These are phyloP conservation scores for Phytophthora tentaculata DNA, from an alignment of 352 stramenopile genomes.

Conservation along the genomic window DNA sequence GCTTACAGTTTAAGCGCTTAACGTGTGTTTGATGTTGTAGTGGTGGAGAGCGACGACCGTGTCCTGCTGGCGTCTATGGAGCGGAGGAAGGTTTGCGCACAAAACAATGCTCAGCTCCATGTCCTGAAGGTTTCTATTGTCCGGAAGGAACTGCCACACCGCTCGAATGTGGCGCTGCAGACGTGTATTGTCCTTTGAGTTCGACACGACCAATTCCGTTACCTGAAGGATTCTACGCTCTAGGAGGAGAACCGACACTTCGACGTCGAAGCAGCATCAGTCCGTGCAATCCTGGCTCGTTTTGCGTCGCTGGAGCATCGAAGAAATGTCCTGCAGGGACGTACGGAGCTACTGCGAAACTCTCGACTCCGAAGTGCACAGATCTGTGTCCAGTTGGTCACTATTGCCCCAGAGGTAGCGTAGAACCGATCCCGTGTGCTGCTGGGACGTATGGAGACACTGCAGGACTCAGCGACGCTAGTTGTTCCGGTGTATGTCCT, in stretches of 20 bases:
- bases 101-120: constrained; percentile 56
- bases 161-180: constrained; percentile 47
- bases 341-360: constrained; percentile 42
- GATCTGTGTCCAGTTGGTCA: constrained; percentile 59
- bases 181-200: constrained; percentile 69
- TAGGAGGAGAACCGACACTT: constrained; percentile 30
- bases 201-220: constrained; percentile 38
- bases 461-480: constrained; percentile 39
- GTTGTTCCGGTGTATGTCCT: constrained; percentile 66
- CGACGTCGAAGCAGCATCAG: constrained; percentile 32
- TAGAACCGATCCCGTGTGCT: constrained; percentile 43
- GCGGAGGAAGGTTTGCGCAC: constrained; percentile 42
- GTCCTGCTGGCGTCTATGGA: constrained; percentile 72
- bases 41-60: constrained; percentile 41
- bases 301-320: constrained; percentile 54
- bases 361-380: constrained; percentile 46
- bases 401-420: constrained; percentile 56
- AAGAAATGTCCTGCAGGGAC: constrained; percentile 56
- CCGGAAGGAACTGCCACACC: constrained; percentile 42
- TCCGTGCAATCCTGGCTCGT: constrained; percentile 61
- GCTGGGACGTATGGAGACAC: constrained; percentile 62
- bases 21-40: constrained; percentile 29
- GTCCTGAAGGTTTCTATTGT: constrained; percentile 73
- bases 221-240: constrained; percentile 51
- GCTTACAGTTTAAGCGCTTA: constrained; percentile 13